Evolutionary conservation across 2,329 filamentous ascomycete species (phyloP), one percentile per base, ranked within the genome.

Genomic region (Penicillium sp.): DNA sequence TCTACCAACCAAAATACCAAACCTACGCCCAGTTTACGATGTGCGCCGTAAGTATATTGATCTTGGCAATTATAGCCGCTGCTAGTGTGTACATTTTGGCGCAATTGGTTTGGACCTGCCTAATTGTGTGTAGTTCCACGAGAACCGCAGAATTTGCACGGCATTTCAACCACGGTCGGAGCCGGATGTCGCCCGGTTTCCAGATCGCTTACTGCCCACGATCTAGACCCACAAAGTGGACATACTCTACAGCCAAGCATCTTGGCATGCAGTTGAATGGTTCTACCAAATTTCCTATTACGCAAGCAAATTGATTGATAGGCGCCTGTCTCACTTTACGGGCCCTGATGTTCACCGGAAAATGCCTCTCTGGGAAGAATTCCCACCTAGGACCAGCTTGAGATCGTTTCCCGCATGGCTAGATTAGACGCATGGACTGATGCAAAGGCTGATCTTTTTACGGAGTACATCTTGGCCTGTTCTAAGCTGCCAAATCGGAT

Each of bases 301-400:
- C 48, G 48, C 35, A 42, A 29, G 21, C 21, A 54, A 61, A 54
- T 53, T 23, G 2, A 9, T 16, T 37, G 29, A 55, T 42, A 55
- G 53, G 56, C 16, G 35, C 13, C 4, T n/a, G 13, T 14, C 13
- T 16, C 9, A 19, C 16, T 7, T 9, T 23, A 50, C 42, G 48
- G 48, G 23, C 33, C 48, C 16, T 26, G 48, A 50, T 42, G 23
- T 19, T 39, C 51, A 23, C 16, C 7, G 19, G 16, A 45, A 39
- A 27, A 37, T 47, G 42, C 39, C 48, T 51, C 39, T 19, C 48
- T 50, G 35, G 48, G 48, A 50, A 27, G 8, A 8, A 42, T 26
- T 21, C 3, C 19, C 39, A 42, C 19, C 11, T 19, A 45, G 77
- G 80, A 3, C 81, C 76, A 10, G 6, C 11, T 35, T 21, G 14